Conservation (phyloP, 208 protist species). For the Leishmania gerbilli region DNA sequence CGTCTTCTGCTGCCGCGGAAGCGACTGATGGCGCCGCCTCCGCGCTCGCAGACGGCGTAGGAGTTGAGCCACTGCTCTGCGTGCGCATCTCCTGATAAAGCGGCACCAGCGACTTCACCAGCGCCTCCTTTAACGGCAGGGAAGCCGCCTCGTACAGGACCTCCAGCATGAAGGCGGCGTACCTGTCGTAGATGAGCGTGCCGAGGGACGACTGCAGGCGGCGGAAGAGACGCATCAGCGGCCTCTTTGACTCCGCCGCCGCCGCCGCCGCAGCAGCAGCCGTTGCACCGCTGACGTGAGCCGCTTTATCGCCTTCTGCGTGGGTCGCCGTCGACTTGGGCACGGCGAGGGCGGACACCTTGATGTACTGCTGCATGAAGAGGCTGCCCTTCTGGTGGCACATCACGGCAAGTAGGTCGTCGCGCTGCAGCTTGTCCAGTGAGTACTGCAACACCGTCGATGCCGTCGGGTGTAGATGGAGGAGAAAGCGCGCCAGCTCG, state of each 20-base stretch:
- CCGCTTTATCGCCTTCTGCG: not conserved
- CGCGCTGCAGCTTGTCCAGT: constrained; percentile 68
- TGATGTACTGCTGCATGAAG: constrained; percentile 82
- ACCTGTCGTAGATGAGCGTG: constrained; percentile 56
- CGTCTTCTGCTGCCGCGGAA: not conserved
- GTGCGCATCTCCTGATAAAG: constrained; percentile 50
- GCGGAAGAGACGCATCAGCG: constrained; percentile 58
- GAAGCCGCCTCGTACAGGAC: constrained; percentile 67
- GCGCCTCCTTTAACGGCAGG: constrained; percentile 78
- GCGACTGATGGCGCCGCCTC: not conserved
- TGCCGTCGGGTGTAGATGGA: constrained; percentile 67
- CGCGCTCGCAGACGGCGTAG: not conserved
- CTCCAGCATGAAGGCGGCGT: constrained; percentile 78
- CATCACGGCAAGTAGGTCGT: constrained; percentile 56
- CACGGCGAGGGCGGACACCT: constrained; percentile 25
- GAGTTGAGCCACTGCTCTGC: constrained; percentile 3
- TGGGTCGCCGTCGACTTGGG: constrained; percentile 4
- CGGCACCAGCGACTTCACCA: constrained; percentile 72
- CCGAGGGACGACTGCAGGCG: constrained; percentile 50
- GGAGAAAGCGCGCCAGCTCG: constrained; percentile 71
- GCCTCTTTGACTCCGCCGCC: constrained; percentile 7
- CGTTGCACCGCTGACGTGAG: not conserved
- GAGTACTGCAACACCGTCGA: constrained; percentile 59
- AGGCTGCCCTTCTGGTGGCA: constrained; percentile 64
- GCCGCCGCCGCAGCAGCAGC: not conserved